These are phyloP conservation scores for Helotiales sp. DNA, from an alignment of 2,329 filamentous ascomycete genomes.

Conservation along the genomic window DNA sequence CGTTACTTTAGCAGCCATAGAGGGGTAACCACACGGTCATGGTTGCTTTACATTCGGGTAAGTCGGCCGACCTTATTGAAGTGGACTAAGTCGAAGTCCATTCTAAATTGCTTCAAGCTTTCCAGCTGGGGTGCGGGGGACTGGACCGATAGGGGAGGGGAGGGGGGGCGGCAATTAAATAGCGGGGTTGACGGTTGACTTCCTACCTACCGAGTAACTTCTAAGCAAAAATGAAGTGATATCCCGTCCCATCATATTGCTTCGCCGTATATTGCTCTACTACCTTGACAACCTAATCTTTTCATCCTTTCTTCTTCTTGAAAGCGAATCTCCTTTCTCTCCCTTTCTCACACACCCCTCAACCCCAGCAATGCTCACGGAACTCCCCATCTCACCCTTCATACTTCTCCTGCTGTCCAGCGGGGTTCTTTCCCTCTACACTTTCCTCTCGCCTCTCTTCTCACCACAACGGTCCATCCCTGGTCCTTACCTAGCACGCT, in stretches of 20 bases:
- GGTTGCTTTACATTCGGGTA: background rate
- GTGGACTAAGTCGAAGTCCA: background rate
- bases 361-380: conserved; percentile 19
- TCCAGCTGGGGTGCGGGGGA: no score
- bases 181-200: no score
- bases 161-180: no score
- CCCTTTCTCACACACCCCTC: no score
- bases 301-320: no score
- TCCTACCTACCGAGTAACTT: no score
- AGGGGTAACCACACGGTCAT: background rate
- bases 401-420: background rate
- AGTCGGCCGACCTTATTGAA: background rate
- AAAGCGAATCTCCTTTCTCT: background rate
- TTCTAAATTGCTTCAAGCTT: no score
- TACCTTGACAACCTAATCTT: no score
- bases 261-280: no score
- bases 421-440: conserved; percentile 13
- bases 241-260: no score
- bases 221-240: no score
- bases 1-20: background rate
- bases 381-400: conserved; percentile 8
- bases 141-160: no score
- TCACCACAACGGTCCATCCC: conserved; percentile 48
- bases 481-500: conserved; percentile 51
- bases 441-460: conserved; percentile 13